Base-by-base conservation (phyloP, 371 early-diverging fungal species). In the Haplosporangium sp. region DNA sequence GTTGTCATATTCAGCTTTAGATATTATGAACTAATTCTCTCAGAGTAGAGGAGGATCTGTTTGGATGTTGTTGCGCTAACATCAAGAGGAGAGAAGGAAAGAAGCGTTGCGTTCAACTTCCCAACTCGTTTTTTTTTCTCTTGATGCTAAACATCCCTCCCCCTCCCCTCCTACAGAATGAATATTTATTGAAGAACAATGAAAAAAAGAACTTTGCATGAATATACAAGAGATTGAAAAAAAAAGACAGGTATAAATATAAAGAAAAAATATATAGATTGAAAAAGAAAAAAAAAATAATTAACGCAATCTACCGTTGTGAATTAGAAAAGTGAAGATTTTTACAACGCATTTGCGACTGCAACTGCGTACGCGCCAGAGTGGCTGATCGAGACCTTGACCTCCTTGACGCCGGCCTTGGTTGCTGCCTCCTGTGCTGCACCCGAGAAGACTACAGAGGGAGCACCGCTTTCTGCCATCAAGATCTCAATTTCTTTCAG, bases 321-420 rank as follows among this genome's bases (percentile, higher is more conserved):
- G 13, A 50, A 48, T 20, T 51, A 38, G 13, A 55, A 55, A 41
- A 50, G 45, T 56, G 8, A 21, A 50, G 9, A 55, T 73, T 68
- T 79, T 73, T 73, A 79, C 80, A 79, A 73, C 59, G 79, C 79
- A 62, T 72, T 79, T 65, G 94, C 93, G 69, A 96, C 91, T 48
- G 98, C 98, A 65, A 95, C 95, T 56, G 96, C 95, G 83, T 95
- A 97, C 12, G 89, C 86, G 56, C 96, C 98, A 70, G 94, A 92
- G 79, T 98, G 98, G 74, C 94, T 94, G 77, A 98, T 97, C 38
- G 96, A 95, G 11, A 96, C 95, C 82, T 93, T 95, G 67, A 98
- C 83, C 42, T 85, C 83, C 55, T 85, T 83, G 56, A 95, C 89
- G 18, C 95, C 95, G 23, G 93, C 92, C 62, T 86, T 83, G 47